These are phyloP conservation scores for Nannochloropsis oceanica DNA, from an alignment of 108 stramenopile species.

Conservation along the genomic window DNA sequence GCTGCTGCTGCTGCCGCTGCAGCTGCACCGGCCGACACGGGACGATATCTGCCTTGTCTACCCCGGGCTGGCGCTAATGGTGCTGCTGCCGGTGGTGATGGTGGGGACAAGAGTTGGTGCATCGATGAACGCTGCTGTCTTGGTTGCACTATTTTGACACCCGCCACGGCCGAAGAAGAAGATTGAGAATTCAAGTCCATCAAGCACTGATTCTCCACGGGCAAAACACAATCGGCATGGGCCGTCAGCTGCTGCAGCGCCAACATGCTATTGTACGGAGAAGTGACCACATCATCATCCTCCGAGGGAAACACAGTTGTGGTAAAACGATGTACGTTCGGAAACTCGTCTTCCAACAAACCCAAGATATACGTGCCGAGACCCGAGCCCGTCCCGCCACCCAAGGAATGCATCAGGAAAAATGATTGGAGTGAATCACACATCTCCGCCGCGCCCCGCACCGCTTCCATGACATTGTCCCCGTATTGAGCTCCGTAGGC, in stretches of 20 bases:
- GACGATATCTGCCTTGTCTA: neutral
- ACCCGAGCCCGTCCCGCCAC: slow-evolving; percentile 53
- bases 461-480: slow-evolving; percentile 30
- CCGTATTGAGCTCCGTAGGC: slow-evolving; percentile 40
- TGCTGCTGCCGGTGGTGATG: neutral
- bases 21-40: neutral
- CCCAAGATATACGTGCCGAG: slow-evolving; percentile 41
- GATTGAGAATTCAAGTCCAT: neutral
- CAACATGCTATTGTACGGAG: slow-evolving; percentile 48
- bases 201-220: slow-evolving; percentile 45
- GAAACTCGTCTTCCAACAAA: slow-evolving; percentile 37
- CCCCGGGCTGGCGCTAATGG: neutral
- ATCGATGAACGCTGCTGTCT: neutral
- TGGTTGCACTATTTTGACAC: neutral
- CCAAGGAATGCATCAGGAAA: slow-evolving; percentile 45
- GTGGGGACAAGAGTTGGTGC: neutral
- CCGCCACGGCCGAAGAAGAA: neutral
- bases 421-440: slow-evolving; percentile 49
- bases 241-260: slow-evolving; percentile 40
- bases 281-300: slow-evolving; percentile 50
- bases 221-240: slow-evolving; percentile 47
- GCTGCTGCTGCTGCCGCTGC: neutral
- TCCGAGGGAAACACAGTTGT: slow-evolving; percentile 37
- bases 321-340: slow-evolving; percentile 32
- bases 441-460: slow-evolving; percentile 27